A percentile compares a stretch with the other conserved stretches of the same genome.
Evolutionary conservation across 2,329 filamentous ascomycete species (phyloP).

Genomic region (Nigrospora sphaerica): DNA sequence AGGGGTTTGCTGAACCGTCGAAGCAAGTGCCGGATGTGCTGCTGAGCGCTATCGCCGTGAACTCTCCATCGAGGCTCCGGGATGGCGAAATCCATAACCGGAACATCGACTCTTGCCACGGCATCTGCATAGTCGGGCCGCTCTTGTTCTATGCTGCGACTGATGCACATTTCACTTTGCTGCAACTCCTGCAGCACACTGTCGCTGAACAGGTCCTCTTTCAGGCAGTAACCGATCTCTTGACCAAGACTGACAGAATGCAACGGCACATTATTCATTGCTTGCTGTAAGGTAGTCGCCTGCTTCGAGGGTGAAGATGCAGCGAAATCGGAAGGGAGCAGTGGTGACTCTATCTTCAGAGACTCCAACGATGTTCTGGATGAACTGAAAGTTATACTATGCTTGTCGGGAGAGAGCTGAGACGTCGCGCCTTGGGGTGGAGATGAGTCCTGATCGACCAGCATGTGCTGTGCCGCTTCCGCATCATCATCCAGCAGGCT

Average conservation of each 20-base stretch:
- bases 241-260: slow-evolving; percentile 2
- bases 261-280: slow-evolving; percentile 10
- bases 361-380: slow-evolving; percentile 7
- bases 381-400: slow-evolving; percentile 5
- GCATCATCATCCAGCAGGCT: slow-evolving; percentile 19
- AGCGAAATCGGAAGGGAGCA: slow-evolving; percentile 10
- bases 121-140: slow-evolving; percentile 15
- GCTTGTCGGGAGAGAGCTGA: slow-evolving; percentile 5
- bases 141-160: slow-evolving; percentile 17
- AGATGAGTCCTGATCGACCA: slow-evolving; percentile 5
- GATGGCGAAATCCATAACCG: slow-evolving; percentile 19
- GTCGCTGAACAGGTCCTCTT: slow-evolving; percentile 6
- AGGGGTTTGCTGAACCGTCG: slow-evolving; percentile 1
- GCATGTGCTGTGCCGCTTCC: slow-evolving; percentile 10
- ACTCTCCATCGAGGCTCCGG: slow-evolving; percentile 14
- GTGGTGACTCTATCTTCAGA: slow-evolving; percentile 16
- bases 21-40: slow-evolving; percentile 12
- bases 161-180: slow-evolving; percentile 6
- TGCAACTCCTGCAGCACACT: slow-evolving; percentile 8
- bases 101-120: slow-evolving; percentile 17
- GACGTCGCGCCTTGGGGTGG: slow-evolving; percentile 1
- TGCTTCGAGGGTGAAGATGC: background rate
- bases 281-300: slow-evolving; percentile 3
- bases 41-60: slow-evolving; percentile 4
- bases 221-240: no score